Percentiles rank a stretch among this genome's conserved stretches.
Conservation (phyloP, 371 early-diverging fungal species). For the Rhizopus arrhizus region DNA sequence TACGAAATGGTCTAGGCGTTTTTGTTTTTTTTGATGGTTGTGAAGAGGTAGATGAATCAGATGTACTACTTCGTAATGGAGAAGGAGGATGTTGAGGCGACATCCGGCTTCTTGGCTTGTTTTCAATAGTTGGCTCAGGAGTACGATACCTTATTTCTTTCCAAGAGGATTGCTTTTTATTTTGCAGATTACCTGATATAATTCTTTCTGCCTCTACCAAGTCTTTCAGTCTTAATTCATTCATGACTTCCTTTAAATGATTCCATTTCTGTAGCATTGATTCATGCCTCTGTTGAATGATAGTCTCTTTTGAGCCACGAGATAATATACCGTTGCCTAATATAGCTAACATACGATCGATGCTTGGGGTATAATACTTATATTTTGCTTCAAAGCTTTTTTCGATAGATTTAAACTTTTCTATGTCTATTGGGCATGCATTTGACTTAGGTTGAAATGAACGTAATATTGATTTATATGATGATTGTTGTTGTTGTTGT, state of each 20-base stretch:
- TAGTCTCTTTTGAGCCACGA: conserved; percentile 50
- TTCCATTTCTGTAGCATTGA: conserved; percentile 60
- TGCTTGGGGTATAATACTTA: conserved; percentile 64
- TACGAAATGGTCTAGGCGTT: conserved; percentile 15
- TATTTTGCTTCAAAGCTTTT: conserved; percentile 65
- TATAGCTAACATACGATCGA: conserved; percentile 62
- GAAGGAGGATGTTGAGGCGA: conserved; percentile 2
- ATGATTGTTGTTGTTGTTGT: neutral
- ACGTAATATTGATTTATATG: conserved; percentile 24
- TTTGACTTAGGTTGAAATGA: conserved; percentile 7
- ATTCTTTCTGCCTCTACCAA: conserved; percentile 51
- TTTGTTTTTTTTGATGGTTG: conserved; percentile 10
- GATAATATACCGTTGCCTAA: conserved; percentile 59
- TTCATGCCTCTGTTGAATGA: conserved; percentile 46
- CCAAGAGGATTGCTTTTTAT: conserved; percentile 22
- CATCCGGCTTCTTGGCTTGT: conserved; percentile 1
- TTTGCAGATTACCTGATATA: conserved; percentile 5
- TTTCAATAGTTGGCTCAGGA: conserved; percentile 28
- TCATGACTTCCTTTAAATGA: conserved; percentile 52
- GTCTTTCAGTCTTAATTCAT: conserved; percentile 48
- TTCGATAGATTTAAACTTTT: conserved; percentile 54
- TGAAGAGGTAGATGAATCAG: conserved; percentile 19
- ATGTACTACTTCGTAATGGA: conserved; percentile 15
- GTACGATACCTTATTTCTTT: conserved; percentile 36
- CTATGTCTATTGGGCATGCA: conserved; percentile 47